Evolutionary conservation across 441 rosid species (phyloP).

Genomic region (Mallotus repandus): DNA sequence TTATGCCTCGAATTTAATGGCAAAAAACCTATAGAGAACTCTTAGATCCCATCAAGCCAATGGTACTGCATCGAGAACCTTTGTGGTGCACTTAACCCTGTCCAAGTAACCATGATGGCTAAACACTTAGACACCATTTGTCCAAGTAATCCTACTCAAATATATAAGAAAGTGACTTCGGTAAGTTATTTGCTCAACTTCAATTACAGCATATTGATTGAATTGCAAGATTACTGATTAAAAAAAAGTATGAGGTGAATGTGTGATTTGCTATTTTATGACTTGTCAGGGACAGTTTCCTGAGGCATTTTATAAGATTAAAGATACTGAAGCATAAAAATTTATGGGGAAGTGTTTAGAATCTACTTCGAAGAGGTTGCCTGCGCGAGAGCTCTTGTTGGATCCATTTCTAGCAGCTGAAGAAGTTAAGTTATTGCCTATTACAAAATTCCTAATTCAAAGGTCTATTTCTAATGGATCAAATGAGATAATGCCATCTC

Average conservation of each 20-base stretch:
- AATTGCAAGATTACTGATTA: neutral
- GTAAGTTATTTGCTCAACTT: slow-evolving; percentile 31
- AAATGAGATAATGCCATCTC: slow-evolving; percentile 32
- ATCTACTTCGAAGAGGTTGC: slow-evolving; percentile 61
- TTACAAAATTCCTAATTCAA: slow-evolving; percentile 31
- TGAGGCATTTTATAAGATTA: slow-evolving; percentile 61
- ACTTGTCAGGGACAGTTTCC: slow-evolving; percentile 80
- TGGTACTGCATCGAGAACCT: no score
- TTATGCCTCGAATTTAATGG: no score
- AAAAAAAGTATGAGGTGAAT: neutral
- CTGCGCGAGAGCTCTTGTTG: slow-evolving; percentile 66
- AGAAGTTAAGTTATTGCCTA: slow-evolving; percentile 34
- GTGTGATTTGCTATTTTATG: neutral
- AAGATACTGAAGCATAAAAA: slow-evolving; percentile 55
- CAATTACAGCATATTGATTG: neutral
- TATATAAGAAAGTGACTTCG: slow-evolving; percentile 77
- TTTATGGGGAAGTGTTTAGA: slow-evolving; percentile 79
- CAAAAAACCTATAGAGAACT: no score
- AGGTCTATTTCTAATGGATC: slow-evolving; percentile 31
- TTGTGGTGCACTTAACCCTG: no score
- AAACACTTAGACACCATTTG: no score
- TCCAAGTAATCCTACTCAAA: slow-evolving; percentile 80
- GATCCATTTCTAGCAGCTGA: slow-evolving; percentile 64
- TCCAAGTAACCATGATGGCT: no score
- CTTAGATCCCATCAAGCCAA: no score